Conservation (phyloP, 225 moss, liverwort and hornwort species). For the Straminergon stramineum region DNA sequence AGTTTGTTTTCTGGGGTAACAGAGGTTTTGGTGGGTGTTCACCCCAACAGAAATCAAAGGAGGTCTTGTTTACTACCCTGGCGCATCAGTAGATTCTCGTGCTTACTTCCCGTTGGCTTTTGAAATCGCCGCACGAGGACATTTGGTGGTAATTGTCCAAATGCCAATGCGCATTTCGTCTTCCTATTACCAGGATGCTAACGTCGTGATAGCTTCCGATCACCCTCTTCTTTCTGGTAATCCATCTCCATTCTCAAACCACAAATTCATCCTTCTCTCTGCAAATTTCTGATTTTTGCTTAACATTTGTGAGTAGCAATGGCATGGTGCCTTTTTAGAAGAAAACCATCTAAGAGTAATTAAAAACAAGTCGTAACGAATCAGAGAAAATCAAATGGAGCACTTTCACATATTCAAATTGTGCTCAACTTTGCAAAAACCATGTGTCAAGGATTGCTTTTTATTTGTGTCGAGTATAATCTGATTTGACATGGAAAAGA, state of each 20-base stretch:
- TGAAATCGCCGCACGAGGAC: constrained; percentile 52
- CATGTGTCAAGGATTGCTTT: not conserved
- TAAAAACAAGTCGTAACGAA: not conserved
- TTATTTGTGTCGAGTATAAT: not conserved
- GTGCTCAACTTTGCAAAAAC: not conserved
- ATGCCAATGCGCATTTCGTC: constrained; percentile 8
- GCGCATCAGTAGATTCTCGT: constrained; percentile 27
- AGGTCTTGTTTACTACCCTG: constrained; percentile 43
- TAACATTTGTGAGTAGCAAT: not conserved
- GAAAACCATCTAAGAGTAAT: not conserved
- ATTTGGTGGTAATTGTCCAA: constrained; percentile 50
- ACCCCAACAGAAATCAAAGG: constrained; percentile 32
- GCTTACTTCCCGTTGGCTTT: constrained; percentile 56
- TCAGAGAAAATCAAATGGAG: not conserved
- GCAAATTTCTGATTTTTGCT: not conserved
- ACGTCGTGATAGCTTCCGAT: constrained; percentile 34
- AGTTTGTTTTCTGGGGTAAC: not conserved
- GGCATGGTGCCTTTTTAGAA: not conserved
- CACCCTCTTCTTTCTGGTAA: constrained; percentile 47
- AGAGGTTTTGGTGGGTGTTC: constrained; percentile 57
- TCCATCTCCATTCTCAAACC: not conserved
- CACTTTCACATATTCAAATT: not conserved
- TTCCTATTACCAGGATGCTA: constrained; percentile 11
- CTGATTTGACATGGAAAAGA: too few species aligned
- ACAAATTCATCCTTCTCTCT: not conserved